These are phyloP conservation scores for Lentinula aciculospora DNA, from an alignment of 768 basidiomycete species.

Conservation along the genomic window DNA sequence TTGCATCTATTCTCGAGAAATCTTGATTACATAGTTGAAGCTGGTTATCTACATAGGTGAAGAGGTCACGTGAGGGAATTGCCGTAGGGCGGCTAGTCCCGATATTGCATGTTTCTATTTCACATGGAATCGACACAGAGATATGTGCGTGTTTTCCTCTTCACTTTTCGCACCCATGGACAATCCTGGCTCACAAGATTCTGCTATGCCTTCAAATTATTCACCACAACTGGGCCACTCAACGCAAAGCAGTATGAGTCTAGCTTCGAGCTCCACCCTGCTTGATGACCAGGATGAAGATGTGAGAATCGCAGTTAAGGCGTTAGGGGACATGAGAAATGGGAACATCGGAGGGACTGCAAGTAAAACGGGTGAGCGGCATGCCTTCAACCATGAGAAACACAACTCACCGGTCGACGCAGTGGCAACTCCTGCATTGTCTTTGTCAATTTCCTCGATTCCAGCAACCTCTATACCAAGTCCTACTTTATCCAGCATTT, in stretches of 20 bases:
- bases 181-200: background rate
- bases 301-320: constrained; percentile 72
- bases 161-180: background rate
- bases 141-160: background rate
- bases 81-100: too few relatives aligned
- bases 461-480: constrained; percentile 14
- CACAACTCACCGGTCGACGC: background rate
- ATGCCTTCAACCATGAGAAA: background rate
- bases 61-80: too few relatives aligned
- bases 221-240: background rate
- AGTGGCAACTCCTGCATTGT: constrained; percentile 7
- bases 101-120: background rate
- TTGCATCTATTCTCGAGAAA: too few relatives aligned
- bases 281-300: constrained; percentile 64
- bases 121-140: background rate
- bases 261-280: constrained; percentile 1
- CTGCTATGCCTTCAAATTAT: background rate
- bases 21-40: too few relatives aligned
- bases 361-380: constrained; percentile 7
- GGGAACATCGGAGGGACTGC: constrained; percentile 18
- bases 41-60: too few relatives aligned
- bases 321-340: constrained; percentile 74
- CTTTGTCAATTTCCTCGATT: constrained; percentile 9
- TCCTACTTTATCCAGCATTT: constrained; percentile 29
- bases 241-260: constrained; percentile 1